Evolutionary conservation across 192 early-diverging fungal genomes (phyloP).

Genomic region (Powellomyces hirtus): DNA sequence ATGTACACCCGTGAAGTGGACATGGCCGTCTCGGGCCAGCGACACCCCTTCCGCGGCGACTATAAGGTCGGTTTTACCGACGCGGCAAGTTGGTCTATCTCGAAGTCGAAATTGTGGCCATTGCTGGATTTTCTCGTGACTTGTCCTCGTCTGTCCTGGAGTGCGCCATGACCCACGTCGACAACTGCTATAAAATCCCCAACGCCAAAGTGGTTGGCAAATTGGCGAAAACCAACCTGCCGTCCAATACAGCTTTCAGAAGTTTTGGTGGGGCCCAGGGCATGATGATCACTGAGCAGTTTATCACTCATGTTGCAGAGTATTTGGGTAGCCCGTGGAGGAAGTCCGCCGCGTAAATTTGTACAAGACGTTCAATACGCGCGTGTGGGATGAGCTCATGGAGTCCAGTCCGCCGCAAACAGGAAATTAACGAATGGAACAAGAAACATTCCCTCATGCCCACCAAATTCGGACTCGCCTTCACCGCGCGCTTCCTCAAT

Average conservation of each 20-base stretch:
- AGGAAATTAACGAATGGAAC: slow-evolving; percentile 68
- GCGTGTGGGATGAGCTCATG: slow-evolving; percentile 68
- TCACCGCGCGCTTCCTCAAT: slow-evolving; percentile 72
- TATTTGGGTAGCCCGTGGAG: slow-evolving; percentile 60
- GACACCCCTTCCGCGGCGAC: slow-evolving; percentile 76
- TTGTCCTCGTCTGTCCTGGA: slow-evolving; percentile 62
- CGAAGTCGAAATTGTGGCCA: slow-evolving; percentile 42
- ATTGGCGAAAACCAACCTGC: slow-evolving; percentile 78
- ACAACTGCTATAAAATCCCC: slow-evolving; percentile 80
- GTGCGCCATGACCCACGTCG: slow-evolving; percentile 68
- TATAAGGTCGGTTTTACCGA: slow-evolving; percentile 73
- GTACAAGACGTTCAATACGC: slow-evolving; percentile 63
- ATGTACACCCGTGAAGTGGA: slow-evolving; percentile 84
- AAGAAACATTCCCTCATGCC: slow-evolving; percentile 66
- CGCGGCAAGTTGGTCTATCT: slow-evolving; percentile 67
- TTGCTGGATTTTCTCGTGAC: slow-evolving; percentile 45
- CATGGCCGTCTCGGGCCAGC: slow-evolving; percentile 57
- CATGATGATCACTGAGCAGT: slow-evolving; percentile 77
- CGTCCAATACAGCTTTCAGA: slow-evolving; percentile 84
- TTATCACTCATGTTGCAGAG: slow-evolving; percentile 77
- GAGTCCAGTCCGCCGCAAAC: slow-evolving; percentile 47
- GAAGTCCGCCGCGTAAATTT: slow-evolving; percentile 63
- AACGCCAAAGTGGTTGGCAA: slow-evolving; percentile 63
- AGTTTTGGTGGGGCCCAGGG: slow-evolving; percentile 86
- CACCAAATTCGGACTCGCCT: slow-evolving; percentile 83